Percentiles rank a stretch among this genome's conserved stretches.
Conservation (phyloP, 805 yeast genomes). For the Yarrowia porcina region DNA sequence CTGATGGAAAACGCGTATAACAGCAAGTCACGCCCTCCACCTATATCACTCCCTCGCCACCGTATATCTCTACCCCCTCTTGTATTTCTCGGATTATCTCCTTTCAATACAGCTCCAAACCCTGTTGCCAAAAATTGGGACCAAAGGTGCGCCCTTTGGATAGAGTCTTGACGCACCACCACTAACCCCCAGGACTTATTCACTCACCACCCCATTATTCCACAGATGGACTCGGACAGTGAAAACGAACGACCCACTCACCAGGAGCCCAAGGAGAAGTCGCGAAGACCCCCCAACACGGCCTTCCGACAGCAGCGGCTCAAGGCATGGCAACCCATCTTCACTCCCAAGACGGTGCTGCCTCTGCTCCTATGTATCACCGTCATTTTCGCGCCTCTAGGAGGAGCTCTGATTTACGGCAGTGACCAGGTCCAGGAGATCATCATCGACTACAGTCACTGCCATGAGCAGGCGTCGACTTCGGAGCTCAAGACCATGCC, state of each 20-base stretch:
- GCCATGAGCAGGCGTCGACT: conserved; percentile 52
- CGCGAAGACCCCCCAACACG: conserved; percentile 44
- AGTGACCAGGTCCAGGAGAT: conserved; percentile 75
- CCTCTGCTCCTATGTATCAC: conserved; percentile 76
- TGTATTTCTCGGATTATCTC: background rate
- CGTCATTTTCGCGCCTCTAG: conserved; percentile 83
- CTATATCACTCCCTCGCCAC: background rate
- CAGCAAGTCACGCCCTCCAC: too few relatives aligned
- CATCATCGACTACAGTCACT: conserved; percentile 69
- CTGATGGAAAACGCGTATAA: too few relatives aligned
- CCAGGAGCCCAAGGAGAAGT: conserved; percentile 39
- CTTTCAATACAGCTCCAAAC: background rate
- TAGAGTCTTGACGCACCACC: background rate
- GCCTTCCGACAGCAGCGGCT: conserved; percentile 54
- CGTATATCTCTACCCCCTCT: too few relatives aligned
- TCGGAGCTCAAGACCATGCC: conserved; percentile 50
- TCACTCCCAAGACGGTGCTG: conserved; percentile 86
- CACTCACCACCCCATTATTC: background rate
- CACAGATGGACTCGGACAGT: conserved; percentile 33
- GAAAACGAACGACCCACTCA: conserved; percentile 36
- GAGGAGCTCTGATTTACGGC: conserved; percentile 78
- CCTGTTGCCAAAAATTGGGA: conserved; percentile 14
- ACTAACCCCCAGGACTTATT: background rate
- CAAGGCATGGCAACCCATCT: conserved; percentile 79
- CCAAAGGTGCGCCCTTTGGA: conserved; percentile 1